Conservation (phyloP, 1,284 basidiomycete species). For the Moniliophthora roreri region DNA sequence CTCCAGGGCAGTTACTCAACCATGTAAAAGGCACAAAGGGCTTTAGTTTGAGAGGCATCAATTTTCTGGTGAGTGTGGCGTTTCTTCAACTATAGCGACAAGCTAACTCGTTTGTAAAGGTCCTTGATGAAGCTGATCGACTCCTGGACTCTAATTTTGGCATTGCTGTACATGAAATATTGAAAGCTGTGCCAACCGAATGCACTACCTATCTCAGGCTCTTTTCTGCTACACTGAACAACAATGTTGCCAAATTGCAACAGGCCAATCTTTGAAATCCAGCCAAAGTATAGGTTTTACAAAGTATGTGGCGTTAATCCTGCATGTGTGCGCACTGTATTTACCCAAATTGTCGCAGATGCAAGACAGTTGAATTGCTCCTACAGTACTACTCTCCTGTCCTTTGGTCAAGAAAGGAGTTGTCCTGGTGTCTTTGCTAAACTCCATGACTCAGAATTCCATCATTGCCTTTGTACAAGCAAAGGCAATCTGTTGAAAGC, state of each 20-base stretch:
- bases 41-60: constrained; percentile 84
- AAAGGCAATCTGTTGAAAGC: constrained; percentile 89
- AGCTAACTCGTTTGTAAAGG: constrained; percentile 43
- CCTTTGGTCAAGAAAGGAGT: constrained; percentile 93
- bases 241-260: constrained; percentile 96
- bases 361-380: constrained; percentile 94
- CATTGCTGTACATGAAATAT: constrained; percentile 93
- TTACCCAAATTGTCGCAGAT: constrained; percentile 48
- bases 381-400: constrained; percentile 96
- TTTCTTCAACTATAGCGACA: background rate
- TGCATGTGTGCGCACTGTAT: background rate
- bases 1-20: constrained; percentile 92
- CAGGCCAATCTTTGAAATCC: constrained; percentile 93
- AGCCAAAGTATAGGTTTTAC: constrained; percentile 90
- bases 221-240: constrained; percentile 99
- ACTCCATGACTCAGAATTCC: constrained; percentile 88
- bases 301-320: constrained; percentile 61
- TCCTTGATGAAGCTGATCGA: constrained; percentile 97
- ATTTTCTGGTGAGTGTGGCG: constrained; percentile 75
- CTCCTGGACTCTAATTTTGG: constrained; percentile 98
- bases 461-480: constrained; percentile 97
- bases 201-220: constrained; percentile 93
- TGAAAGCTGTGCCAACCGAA: constrained; percentile 94
- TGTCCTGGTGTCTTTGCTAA: constrained; percentile 87
- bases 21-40: constrained; percentile 98